Base-by-base conservation (phyloP, 2,329 filamentous ascomycete genomes). In the Phyllosticta paracitricarpa region DNA sequence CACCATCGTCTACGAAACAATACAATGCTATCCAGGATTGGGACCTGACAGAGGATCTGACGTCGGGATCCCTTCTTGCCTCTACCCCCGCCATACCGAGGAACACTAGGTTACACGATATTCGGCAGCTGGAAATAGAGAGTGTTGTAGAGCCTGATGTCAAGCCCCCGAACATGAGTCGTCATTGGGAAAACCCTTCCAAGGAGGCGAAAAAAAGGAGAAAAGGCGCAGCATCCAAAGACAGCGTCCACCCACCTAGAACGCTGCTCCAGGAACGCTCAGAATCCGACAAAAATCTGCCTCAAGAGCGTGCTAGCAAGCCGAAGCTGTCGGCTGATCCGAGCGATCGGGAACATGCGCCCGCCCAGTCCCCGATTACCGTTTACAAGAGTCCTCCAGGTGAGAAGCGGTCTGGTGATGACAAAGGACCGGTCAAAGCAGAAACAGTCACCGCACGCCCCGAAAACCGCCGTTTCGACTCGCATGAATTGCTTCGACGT, bases 1-100 rank as follows among this genome's bases (percentile, higher is more conserved):
- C 66, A 24, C 70, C 65, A 61, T 67, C 61, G 28, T 64, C 64
- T 33, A 54, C 59, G 25, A 69, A 65, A 33, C 61, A 65, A 51
- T 63, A 57, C 51, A 63, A 65, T 56, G 62, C 67, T 24, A 30
- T 67, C 8, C 66, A 69, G 51, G 66, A 71, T 25, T 74, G 70
- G 72, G 72, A 76, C 59, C 63, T 71, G 10, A 73, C 73, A 9
- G 72, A 78, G 17, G 77, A 80, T 40, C 74, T 81, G 61, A 76
- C 77, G 59, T 72, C 75, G 22, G 73, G 71, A 19, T 78, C 77
- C 14, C 66, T 81, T 51, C 72, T 80, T 4, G 76, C 76, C 4
- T 80, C 78, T 4, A 81, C 79, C 2, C 79, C 79, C 14, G 72
- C 73, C 14, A 66, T 76, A 24, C 71, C 72, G n/a, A 69, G 74